Conservation (phyloP, 106 monocot species). For the Triglochin maritima region DNA sequence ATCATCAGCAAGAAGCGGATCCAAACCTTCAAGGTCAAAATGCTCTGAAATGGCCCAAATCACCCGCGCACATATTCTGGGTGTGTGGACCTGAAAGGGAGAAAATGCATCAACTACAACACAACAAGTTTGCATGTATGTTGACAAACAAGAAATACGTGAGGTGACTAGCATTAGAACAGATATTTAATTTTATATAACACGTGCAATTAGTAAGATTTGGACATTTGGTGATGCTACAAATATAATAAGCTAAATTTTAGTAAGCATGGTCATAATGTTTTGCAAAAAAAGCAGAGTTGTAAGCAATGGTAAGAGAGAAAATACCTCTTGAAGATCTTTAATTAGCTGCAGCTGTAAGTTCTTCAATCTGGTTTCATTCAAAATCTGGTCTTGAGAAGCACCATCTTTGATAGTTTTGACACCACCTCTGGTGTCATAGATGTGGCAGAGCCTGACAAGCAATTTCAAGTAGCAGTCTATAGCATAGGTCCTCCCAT, state of each 20-base stretch:
- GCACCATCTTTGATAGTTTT: constrained; percentile 87
- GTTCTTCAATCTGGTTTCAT: constrained; percentile 87
- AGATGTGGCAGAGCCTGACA: constrained; percentile 95
- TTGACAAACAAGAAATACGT: too few species aligned
- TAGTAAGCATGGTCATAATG: too few species aligned
- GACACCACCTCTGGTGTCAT: constrained; percentile 98
- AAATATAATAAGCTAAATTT: too few species aligned
- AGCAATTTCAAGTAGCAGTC: constrained; percentile 98
- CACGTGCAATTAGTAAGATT: too few species aligned
- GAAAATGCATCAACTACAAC: not conserved
- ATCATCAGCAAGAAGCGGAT: constrained; percentile 98
- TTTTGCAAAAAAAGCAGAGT: too few species aligned
- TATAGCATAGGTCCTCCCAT: constrained; percentile 93
- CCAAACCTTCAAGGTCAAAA: constrained; percentile 92
- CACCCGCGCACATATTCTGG: constrained; percentile 74
- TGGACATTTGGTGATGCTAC: too few species aligned
- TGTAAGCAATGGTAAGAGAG: not conserved
- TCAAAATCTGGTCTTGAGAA: constrained; percentile 94
- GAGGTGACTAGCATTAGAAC: too few species aligned
- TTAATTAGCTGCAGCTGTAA: constrained; percentile 84
- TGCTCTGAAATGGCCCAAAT: constrained; percentile 92
- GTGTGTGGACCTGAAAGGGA: constrained; percentile 62
- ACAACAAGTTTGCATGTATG: not conserved
- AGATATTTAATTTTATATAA: too few species aligned
- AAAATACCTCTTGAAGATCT: constrained; percentile 87